Evolutionary conservation across 352 stramenopile species (phyloP), one percentile per base, ranked within the genome.

Genomic region (Phytophthora pluvialis): DNA sequence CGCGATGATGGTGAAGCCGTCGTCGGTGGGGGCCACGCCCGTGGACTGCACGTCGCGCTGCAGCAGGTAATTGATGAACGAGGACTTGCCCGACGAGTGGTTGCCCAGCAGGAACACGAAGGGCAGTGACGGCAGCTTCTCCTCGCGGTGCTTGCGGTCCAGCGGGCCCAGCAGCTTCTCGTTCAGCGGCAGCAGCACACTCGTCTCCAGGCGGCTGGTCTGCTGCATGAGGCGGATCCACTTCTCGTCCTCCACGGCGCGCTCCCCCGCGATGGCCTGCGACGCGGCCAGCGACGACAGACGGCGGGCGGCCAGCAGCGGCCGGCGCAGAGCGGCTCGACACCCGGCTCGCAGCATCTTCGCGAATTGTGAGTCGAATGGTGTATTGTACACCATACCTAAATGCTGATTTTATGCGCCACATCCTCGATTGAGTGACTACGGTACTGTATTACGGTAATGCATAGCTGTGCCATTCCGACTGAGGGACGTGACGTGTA

Each of bases 31-130:
- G n/a, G 98, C 98, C 10, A 99, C 98, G n/a, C 98, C 98, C 4
- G 97, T 98, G 38, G 88, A 98, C 88, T 99, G 98, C 52, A 99
- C 91, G 29, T 94, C 79, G 13, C 97, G 82, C 59, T 98, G 86
- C 18, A 99, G 67, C 31, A 99, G 75, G 67, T 99, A 98, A 77
- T 99, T 99, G 76, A 99, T 99, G 64, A 99, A 99, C 32, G 88
- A 98, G 3, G 90, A 98, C 75, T 99, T 99, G 52, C 98, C 98
- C 5, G 86, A 98, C 57, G 95, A 99, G 78, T 99, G 98, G 81
- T 99, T 99, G 25, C 98, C 98, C 16, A 99, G 83, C 26, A 99
- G 61, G 56, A 99, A 99, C 25, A 99, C 98, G 65, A 99, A 99
- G 5, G 98, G 98, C 64, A 99, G 86, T 55, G 91, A 89, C 26